Base-by-base conservation (phyloP, 257 asterid genomes). In the Capsicum baccatum region DNA sequence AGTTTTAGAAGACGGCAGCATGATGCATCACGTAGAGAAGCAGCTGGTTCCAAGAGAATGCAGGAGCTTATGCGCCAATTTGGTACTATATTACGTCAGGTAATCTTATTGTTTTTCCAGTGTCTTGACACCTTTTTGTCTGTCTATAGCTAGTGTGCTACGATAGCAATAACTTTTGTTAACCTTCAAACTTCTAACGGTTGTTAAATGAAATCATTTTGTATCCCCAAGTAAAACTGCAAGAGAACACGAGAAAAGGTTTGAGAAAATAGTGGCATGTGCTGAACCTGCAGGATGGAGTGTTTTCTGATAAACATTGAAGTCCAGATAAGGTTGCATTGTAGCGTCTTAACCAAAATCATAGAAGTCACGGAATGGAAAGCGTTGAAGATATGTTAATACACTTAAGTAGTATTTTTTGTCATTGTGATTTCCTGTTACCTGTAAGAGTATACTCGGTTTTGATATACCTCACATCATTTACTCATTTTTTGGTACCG, bases 1-100 rank as follows among this genome's bases (percentile, higher is more conserved):
- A 88, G 85, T 87, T 89, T 84, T 85, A 91, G 84, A 78, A 95
- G 85, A 86, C 88, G 95, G 88, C 96, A 91, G 79, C 97, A 91
- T 85, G 98, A 91, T 89, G 90, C 92, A 68, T 90, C 93, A 71
- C 90, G 86, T 80, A 87, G 89, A 67, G 94, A 94, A 91, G 92
- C 93, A 74, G 97, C 94, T 88, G 98, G 94, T 79, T 86, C 90
- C 82, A 92, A 88, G 91, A 92, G 98, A 88, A 95, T 94, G 96
- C 97, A 94, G 86, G 97, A 94, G 7, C 98, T 95, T 66, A 90
- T 93, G 86, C 91, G 91, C 68, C 95, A 95, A 83, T 92, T 94
- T 78, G 94, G 89, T 68, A 89, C 88, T 15, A 92, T 94, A 88
- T 52, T 93, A 50, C 89, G 91, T 14, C 91, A 91, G 93, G 99